Base-by-base conservation (phyloP, 2,329 filamentous ascomycete genomes). In the Botryotinia calthae region DNA sequence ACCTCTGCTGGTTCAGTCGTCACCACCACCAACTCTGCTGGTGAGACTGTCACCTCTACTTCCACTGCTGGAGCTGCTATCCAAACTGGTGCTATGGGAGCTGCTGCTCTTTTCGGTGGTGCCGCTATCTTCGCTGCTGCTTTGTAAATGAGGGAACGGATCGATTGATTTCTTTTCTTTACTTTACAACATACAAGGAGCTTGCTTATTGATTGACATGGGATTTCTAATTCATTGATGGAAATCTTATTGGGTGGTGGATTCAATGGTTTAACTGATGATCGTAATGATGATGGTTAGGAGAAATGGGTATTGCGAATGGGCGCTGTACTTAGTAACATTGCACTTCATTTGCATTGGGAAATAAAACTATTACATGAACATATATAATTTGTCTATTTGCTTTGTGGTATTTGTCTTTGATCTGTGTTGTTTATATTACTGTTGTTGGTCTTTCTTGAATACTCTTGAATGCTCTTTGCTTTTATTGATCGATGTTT, bases 71-170 rank as follows among this genome's bases (percentile, higher is more conserved):
- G 76, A 61, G 77, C 76, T 16, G 73, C 77, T 8, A 72, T 74
- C 22, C 77, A 76, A 59, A 79, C 77, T 73, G 78, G 74, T 72
- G 78, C 78, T 62, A 74, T 80, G 42, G 78, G 75, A 62, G 71
- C 76, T 18, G 78, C 77, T 51, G 79, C 78, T 71, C 73, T 80
- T 1, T 78, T 80, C 31, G 79, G 79, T 72, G 78, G 74, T 74
- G 79, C 75, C 25, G 77, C 76, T 48, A 54, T 78, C n/a, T 73
- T 78, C 40, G 76, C 74, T 69, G 77, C 75, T 51, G 77, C 77
- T 70, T 64, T 79, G 73, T 79, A 79, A 59, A 44, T 31, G 31
- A 56, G 10, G 12, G 51, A 56, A 56, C 6, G 51, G n/a, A 34
- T 25, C 22, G 65, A 68, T 68, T 56, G n/a, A 28, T 56, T 56